Conservation (phyloP, 371 early-diverging fungal genomes). For the Mortierella sp. region DNA sequence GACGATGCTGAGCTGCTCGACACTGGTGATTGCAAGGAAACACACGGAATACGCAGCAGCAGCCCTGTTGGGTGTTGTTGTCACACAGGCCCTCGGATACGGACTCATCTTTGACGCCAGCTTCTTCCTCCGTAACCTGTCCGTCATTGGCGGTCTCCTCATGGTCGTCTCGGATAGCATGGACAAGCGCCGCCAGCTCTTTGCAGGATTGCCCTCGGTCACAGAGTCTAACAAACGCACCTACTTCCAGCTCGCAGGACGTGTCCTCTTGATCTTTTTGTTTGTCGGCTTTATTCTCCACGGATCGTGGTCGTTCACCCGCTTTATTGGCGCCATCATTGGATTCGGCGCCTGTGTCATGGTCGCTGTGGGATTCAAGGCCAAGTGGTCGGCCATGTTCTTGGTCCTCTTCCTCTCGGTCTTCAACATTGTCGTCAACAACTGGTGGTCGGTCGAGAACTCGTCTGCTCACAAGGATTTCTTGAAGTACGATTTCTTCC, state of each 20-base stretch:
- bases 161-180: slow-evolving; percentile 89
- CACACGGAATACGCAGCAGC: slow-evolving; percentile 87
- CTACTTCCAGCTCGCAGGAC: slow-evolving; percentile 92
- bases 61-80: slow-evolving; percentile 84
- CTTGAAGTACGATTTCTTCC: slow-evolving; percentile 98
- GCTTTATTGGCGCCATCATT: slow-evolving; percentile 79
- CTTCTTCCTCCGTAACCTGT: slow-evolving; percentile 94
- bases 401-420: slow-evolving; percentile 90
- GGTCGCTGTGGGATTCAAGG: slow-evolving; percentile 98
- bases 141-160: slow-evolving; percentile 94
- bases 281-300: slow-evolving; percentile 91
- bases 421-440: slow-evolving; percentile 92
- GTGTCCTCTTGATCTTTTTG: slow-evolving; percentile 92
- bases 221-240: slow-evolving; percentile 85
- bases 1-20: slow-evolving; percentile 86
- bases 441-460: slow-evolving; percentile 96
- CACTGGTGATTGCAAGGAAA: slow-evolving; percentile 81
- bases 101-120: slow-evolving; percentile 91
- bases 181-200: slow-evolving; percentile 77
- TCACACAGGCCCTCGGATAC: slow-evolving; percentile 93
- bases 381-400: slow-evolving; percentile 95
- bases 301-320: slow-evolving; percentile 82
- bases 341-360: slow-evolving; percentile 91
- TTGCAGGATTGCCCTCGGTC: slow-evolving; percentile 90
- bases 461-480: slow-evolving; percentile 88